Evolutionary conservation across 2,329 filamentous ascomycete genomes (phyloP), one percentile per base, ranked within the genome.

Genomic region (Exophiala alcalophila): DNA sequence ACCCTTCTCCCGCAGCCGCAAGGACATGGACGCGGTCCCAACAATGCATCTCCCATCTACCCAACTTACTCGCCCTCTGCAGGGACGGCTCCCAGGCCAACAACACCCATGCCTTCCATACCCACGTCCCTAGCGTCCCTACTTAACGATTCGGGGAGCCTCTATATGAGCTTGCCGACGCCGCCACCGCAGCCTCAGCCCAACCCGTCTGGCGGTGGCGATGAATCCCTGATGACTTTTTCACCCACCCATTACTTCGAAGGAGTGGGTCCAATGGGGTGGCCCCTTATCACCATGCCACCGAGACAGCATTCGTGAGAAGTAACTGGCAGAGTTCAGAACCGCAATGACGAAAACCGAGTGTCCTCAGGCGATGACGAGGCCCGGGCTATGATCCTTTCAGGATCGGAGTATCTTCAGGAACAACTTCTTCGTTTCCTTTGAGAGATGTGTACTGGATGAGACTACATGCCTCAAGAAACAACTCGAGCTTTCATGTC

Each of bases 41-140:
- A 14, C 9, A 36, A 35, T 23, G 27, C 39, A 5, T 44, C 50
- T 4, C 44, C 48, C 2, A 34, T 44, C n/a, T 49, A 32, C 32
- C 31, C 43, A 10, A 9, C 23, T 10, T 38, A 39, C 27, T 27
- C 41, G 11, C 41, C 32, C 10, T 41, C 45, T 6, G 16, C 45
- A 16, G 23, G 20, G 11, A 30, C 4, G 15, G 41, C 32, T 11
- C 31, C 35, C n/a, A 32, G 44, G 6, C 30, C 47, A 9, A 25
- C 51, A 4, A 23, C 27, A 4, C 31, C 36, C 7, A 30, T 44
- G 7, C 46, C 40, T 14, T 20, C 39, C 11, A 32, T 49, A 6
- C 45, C 53, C 5, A 51, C 53, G 14, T 54, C 51, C 3, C 38
- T 52, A 24, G 49, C 53, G 10, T 53, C 53, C 3, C 25, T 51